Conservation (phyloP, 2,329 filamentous ascomycete species). For the Phoma sp. region DNA sequence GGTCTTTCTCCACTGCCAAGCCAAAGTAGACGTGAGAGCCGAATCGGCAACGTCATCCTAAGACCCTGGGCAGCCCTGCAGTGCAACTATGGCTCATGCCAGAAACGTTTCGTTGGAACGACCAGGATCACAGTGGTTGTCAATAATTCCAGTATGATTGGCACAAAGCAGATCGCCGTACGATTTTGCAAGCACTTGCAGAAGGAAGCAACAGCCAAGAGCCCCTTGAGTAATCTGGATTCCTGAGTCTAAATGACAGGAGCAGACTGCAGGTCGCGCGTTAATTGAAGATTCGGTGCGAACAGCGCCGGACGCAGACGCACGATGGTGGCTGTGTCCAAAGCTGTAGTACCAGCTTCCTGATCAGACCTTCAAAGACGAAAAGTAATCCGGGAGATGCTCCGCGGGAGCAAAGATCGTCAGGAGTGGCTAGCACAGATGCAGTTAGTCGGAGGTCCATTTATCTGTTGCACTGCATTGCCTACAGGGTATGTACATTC, state of each 20-base stretch:
- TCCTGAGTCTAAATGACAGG: background rate
- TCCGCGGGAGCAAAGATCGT: constrained; percentile 15
- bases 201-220: constrained; percentile 7
- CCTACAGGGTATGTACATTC: constrained; percentile 12
- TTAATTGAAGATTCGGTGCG: constrained; percentile 5
- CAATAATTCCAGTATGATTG: constrained; percentile 7
- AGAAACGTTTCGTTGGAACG: constrained; percentile 7
- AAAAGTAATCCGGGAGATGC: constrained; percentile 7
- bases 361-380: constrained; percentile 11
- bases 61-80: constrained; percentile 15
- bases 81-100: constrained; percentile 9
- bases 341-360: constrained; percentile 6
- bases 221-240: constrained; percentile 5
- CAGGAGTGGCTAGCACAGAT: constrained; percentile 9
- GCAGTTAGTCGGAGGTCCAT: constrained; percentile 1
- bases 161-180: constrained; percentile 6
- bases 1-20: constrained; percentile 9
- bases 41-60: constrained; percentile 11
- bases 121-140: constrained; percentile 9
- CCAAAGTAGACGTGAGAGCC: constrained; percentile 18
- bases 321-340: background rate
- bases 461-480: constrained; percentile 15
- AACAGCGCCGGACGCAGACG: background rate
- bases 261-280: background rate
- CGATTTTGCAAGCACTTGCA: constrained; percentile 3